Evolutionary conservation across 257 asterid genomes (phyloP).

Genomic region (Solanum raphanifolium): DNA sequence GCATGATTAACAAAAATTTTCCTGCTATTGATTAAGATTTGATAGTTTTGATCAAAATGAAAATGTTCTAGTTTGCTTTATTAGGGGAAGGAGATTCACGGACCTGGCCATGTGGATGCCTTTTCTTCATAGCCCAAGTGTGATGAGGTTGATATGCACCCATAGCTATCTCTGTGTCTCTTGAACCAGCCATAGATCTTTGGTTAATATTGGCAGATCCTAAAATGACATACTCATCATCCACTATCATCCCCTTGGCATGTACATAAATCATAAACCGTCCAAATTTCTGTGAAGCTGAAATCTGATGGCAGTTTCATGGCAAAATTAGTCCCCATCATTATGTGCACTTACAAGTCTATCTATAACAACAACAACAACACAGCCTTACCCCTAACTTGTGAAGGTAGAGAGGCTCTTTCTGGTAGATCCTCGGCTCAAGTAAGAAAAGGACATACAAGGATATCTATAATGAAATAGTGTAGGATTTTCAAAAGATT

Average conservation of each 20-base stretch:
- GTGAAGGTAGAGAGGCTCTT: not conserved
- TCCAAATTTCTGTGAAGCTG: constrained; percentile 38
- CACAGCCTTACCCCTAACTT: not conserved
- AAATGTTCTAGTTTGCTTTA: not conserved
- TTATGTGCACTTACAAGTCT: not conserved
- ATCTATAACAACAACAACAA: not conserved
- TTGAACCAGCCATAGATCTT: constrained; percentile 81
- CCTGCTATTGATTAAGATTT: not conserved
- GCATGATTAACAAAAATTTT: not conserved
- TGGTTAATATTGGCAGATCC: constrained; percentile 86
- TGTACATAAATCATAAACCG: constrained; percentile 77
- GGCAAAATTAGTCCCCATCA: not conserved
- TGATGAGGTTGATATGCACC: constrained; percentile 78
- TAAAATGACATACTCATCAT: constrained; percentile 64
- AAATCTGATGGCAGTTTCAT: constrained; percentile 13
- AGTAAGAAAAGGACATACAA: not conserved
- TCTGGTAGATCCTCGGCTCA: not conserved
- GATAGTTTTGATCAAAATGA: not conserved
- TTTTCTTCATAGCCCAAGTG: constrained; percentile 47
- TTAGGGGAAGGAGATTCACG: not conserved
- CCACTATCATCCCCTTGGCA: constrained; percentile 84
- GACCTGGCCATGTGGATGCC: constrained; percentile 69
- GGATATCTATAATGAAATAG: not conserved
- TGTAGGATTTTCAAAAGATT: not conserved
- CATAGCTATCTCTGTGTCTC: constrained; percentile 90